Percentiles rank a stretch among this genome's conserved stretches.
phyloP scores from a whole-genome alignment of 129 eudicot genomes.

The Pulicaria dysenterica region DNA sequence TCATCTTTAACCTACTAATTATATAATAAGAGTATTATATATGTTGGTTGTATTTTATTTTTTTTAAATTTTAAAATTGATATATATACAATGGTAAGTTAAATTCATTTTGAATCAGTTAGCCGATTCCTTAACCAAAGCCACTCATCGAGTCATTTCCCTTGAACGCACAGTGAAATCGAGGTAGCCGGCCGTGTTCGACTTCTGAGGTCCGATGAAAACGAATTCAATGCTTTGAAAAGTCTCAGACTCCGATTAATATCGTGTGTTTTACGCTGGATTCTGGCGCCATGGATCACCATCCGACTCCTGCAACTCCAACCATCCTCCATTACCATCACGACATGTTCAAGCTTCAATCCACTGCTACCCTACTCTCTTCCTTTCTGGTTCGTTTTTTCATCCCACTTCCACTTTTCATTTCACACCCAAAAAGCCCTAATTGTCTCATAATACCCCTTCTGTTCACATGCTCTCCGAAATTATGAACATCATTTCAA shows the following conservation, averaged over 20 bases:
- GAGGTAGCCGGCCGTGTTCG: neutral
- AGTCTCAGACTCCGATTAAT: neutral
- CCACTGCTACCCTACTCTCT: constrained; percentile 57
- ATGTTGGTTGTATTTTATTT: too few species aligned
- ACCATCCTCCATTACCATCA: constrained; percentile 63
- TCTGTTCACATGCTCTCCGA: neutral
- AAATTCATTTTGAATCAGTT: too few species aligned
- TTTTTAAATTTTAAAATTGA: too few species aligned
- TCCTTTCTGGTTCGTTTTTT: constrained; percentile 42
- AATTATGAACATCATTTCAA: neutral
- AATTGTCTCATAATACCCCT: neutral
- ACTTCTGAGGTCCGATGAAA: neutral
- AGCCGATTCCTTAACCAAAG: too few species aligned
- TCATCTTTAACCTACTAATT: too few species aligned
- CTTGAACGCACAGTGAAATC: too few species aligned
- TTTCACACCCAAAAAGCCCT: neutral
- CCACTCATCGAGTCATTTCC: too few species aligned
- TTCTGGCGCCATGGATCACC: constrained; percentile 25
- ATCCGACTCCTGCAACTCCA: constrained; percentile 30
- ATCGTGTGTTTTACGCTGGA: neutral
- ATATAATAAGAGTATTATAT: too few species aligned
- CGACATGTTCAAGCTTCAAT: constrained; percentile 56
- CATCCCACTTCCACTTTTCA: neutral
- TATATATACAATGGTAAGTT: too few species aligned
- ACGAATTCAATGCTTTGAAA: neutral